These are phyloP conservation scores for Epichloe bromicola DNA, from an alignment of 2,329 filamentous ascomycete genomes.

Conservation along the genomic window DNA sequence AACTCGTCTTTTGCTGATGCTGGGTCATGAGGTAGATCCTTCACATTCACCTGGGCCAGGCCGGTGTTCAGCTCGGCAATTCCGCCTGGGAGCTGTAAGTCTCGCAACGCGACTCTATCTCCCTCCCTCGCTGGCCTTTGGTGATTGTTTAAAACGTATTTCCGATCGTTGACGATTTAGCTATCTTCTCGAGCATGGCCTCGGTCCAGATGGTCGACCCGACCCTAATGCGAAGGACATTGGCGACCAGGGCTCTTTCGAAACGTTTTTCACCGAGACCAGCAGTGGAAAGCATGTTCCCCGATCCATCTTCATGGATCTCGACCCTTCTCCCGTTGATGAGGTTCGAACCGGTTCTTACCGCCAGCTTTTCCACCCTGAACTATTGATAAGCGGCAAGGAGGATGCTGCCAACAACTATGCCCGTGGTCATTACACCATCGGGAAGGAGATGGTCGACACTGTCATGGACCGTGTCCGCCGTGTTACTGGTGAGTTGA, in stretches of 20 bases:
- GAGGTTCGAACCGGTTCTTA: constrained; percentile 59
- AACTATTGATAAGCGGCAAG: constrained; percentile 60
- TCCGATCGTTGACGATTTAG: constrained; percentile 26
- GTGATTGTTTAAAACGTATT: background rate
- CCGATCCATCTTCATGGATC: constrained; percentile 58
- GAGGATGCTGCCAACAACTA: constrained; percentile 71
- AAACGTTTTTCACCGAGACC: constrained; percentile 65
- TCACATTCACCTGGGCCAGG: constrained; percentile 54
- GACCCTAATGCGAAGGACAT: constrained; percentile 48
- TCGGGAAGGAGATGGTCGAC: constrained; percentile 66
- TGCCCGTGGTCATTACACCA: constrained; percentile 63
- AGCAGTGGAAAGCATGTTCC: constrained; percentile 58
- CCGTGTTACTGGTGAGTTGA: constrained; percentile 48
- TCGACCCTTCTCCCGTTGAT: constrained; percentile 61
- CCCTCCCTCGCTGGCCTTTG: background rate
- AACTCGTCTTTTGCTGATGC: constrained; percentile 6
- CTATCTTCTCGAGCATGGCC: constrained; percentile 61
- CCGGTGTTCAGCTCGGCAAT: constrained; percentile 62
- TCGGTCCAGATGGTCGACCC: constrained; percentile 50
- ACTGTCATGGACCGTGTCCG: constrained; percentile 57
- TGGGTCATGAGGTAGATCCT: constrained; percentile 33
- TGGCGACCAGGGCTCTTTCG: constrained; percentile 50
- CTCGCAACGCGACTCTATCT: constrained; percentile 13
- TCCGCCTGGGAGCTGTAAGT: constrained; percentile 65
- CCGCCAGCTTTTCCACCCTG: constrained; percentile 59